A percentile compares a stretch with the other conserved stretches of the same genome.
Conservation (phyloP, 2,329 filamentous ascomycete genomes). For the Aspergillus fischeri region DNA sequence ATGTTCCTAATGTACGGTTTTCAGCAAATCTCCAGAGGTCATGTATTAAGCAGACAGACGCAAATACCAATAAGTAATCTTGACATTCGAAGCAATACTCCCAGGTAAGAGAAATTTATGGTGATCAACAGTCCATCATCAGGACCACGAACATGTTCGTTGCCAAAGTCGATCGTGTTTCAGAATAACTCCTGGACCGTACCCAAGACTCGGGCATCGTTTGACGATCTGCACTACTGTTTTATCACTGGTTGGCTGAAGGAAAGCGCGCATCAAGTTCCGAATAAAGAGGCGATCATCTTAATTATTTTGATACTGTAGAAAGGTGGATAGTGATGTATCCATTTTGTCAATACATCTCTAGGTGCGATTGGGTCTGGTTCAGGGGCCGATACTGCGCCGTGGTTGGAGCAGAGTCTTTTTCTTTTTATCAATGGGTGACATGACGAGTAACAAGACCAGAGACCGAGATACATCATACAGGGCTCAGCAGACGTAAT, state of each 20-base stretch:
- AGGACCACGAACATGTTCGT: background rate
- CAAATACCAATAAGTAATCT: no score
- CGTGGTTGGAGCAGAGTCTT: background rate
- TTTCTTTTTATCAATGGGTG: background rate
- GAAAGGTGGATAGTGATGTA: no score
- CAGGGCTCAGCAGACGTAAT: no score
- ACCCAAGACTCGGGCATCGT: background rate
- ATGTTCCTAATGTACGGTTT: no score
- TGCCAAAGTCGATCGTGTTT: background rate
- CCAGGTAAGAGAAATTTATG: no score
- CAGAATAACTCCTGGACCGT: background rate
- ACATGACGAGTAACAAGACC: background rate
- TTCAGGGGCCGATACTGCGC: constrained; percentile 5
- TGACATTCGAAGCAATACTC: no score
- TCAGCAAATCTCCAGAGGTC: no score
- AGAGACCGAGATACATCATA: background rate
- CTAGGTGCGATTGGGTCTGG: background rate
- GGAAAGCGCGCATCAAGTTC: background rate
- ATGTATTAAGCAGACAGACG: no score
- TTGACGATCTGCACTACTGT: background rate
- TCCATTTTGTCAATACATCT: background rate
- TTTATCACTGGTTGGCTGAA: background rate
- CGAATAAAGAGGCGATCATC: background rate
- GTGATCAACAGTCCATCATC: no score
- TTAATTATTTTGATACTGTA: background rate